Conservation (phyloP, 805 yeast species). For the Isabelozyma rhagii region DNA sequence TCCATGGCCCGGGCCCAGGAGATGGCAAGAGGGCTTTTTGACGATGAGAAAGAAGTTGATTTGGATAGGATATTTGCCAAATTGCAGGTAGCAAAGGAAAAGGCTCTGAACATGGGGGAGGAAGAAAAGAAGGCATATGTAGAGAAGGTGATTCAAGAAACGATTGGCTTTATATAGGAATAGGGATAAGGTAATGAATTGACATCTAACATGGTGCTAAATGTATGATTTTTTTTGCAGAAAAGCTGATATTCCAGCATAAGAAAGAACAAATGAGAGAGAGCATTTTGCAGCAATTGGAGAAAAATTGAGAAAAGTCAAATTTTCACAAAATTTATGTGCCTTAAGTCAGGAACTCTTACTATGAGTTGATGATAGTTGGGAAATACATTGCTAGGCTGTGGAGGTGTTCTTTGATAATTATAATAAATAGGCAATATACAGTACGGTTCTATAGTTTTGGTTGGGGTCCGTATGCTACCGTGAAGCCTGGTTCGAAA, state of each 20-base stretch:
- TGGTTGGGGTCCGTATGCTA: conserved; percentile 20
- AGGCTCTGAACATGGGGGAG: conserved; percentile 18
- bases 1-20: conserved; percentile 11
- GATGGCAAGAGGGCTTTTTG: conserved; percentile 27
- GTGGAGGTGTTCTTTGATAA: not conserved
- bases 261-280: too few species aligned
- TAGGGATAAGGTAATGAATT: too few species aligned
- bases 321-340: too few species aligned
- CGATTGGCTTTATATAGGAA: conserved; percentile 32
- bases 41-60: conserved; percentile 13
- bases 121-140: conserved; percentile 30
- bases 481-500: conserved; percentile 55
- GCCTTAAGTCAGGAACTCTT: not conserved
- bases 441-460: conserved; percentile 8
- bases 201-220: too few species aligned
- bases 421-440: not conserved
- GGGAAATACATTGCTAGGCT: not conserved
- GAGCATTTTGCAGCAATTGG: too few species aligned
- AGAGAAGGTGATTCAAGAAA: conserved; percentile 33
- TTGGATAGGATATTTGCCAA: conserved; percentile 29
- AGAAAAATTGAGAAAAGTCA: too few species aligned
- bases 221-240: too few species aligned
- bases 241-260: too few species aligned
- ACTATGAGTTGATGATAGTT: not conserved
- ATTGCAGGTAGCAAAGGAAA: conserved; percentile 32